These are phyloP conservation scores for Pyrenochaeta sp. DNA, from an alignment of 2,329 filamentous ascomycete species.

Conservation along the genomic window DNA sequence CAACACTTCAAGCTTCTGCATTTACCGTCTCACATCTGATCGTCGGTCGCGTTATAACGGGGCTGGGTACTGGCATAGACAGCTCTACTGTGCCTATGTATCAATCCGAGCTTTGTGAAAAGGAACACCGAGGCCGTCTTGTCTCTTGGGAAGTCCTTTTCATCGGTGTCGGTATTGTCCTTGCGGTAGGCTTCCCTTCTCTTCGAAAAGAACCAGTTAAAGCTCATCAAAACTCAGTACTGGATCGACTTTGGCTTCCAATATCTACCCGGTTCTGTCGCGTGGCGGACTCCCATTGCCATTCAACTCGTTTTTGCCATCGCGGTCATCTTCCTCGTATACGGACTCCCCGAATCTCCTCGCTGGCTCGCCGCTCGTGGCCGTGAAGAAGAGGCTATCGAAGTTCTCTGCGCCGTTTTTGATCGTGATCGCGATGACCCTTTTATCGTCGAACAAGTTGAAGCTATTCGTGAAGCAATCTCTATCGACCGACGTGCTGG, in stretches of 20 bases:
- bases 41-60: constrained; percentile 16
- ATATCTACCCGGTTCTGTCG: constrained; percentile 47
- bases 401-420: constrained; percentile 46
- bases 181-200: constrained; percentile 18
- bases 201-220: background rate
- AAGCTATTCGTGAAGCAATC: constrained; percentile 6
- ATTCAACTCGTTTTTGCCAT: constrained; percentile 57
- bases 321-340: constrained; percentile 52
- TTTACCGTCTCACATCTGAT: constrained; percentile 27
- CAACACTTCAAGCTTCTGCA: constrained; percentile 44
- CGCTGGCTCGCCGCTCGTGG: constrained; percentile 56
- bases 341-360: constrained; percentile 56
- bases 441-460: constrained; percentile 9
- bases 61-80: constrained; percentile 25
- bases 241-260: constrained; percentile 58
- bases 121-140: constrained; percentile 50
- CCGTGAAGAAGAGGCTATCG: constrained; percentile 54
- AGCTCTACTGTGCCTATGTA: constrained; percentile 52
- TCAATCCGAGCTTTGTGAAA: constrained; percentile 57
- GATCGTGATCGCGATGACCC: background rate
- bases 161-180: constrained; percentile 50
- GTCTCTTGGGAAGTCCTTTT: constrained; percentile 47
- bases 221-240: constrained; percentile 22
- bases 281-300: constrained; percentile 59
- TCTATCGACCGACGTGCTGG: constrained; percentile 44